Percentiles rank a stretch among this genome's conserved stretches.
These are phyloP conservation scores for Tuber calosporum DNA, from an alignment of 495 filamentous ascomycete species.

Conservation along the genomic window DNA sequence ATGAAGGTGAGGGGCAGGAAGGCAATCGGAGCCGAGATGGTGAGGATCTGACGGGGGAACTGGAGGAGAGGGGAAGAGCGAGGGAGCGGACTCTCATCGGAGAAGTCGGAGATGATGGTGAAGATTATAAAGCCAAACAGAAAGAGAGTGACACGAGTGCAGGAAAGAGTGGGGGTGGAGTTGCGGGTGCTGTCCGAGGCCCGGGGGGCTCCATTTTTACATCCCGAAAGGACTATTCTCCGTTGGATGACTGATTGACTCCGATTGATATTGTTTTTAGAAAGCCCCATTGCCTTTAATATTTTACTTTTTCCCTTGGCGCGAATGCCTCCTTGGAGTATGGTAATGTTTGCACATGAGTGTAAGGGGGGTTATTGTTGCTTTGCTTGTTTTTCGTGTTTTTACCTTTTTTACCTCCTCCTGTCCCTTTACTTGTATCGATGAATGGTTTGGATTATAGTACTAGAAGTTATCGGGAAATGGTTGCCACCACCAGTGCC, in stretches of 20 bases:
- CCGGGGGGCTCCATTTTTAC: not conserved
- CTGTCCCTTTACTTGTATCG: not conserved
- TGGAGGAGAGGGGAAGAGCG: not conserved
- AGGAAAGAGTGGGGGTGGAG: constrained; percentile 15
- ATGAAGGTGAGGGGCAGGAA: constrained; percentile 7
- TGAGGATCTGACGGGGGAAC: not conserved
- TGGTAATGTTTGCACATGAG: not conserved
- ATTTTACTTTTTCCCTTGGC: not conserved
- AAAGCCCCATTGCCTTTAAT: not conserved
- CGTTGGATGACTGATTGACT: constrained; percentile 22
- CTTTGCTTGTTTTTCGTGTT: not conserved
- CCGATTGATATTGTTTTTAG: not conserved
- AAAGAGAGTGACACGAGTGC: constrained; percentile 9
- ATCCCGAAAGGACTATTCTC: constrained; percentile 20
- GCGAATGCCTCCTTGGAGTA: not conserved
- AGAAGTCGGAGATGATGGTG: not conserved
- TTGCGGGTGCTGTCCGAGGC: constrained; percentile 11
- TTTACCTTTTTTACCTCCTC: not conserved
- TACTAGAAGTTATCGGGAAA: not conserved
- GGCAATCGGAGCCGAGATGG: constrained; percentile 5
- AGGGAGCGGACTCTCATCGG: constrained; percentile 4
- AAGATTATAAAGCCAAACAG: constrained; percentile 4
- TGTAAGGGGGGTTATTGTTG: not conserved
- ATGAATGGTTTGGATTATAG: not conserved
- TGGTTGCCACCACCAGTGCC: not conserved